phyloP scores from a whole-genome alignment of 2,329 filamentous ascomycete genomes.

The Penicillium sp. region DNA sequence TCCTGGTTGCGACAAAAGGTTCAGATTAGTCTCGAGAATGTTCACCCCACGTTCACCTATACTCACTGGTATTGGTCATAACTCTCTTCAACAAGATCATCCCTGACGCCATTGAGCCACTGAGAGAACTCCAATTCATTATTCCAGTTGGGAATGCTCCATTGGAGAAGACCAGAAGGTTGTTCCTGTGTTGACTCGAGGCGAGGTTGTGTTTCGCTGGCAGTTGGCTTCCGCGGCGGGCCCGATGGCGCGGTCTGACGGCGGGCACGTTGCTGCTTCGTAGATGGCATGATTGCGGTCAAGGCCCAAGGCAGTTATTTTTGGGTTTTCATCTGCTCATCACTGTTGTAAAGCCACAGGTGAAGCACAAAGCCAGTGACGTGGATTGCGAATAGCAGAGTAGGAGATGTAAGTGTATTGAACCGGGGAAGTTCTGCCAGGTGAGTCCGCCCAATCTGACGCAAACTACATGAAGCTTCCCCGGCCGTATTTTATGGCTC shows the following conservation, averaged over 20 bases:
- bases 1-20: slow-evolving; percentile 43
- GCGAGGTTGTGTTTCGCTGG: slow-evolving; percentile 17
- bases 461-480: slow-evolving; percentile 25
- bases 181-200: slow-evolving; percentile 17
- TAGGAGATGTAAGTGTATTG: slow-evolving; percentile 24
- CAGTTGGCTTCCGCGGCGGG: slow-evolving; percentile 29
- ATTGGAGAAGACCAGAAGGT: slow-evolving; percentile 1
- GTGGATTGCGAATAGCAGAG: slow-evolving; percentile 2
- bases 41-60: slow-evolving; percentile 6
- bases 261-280: slow-evolving; percentile 35
- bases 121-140: slow-evolving; percentile 60
- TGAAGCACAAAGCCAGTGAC: not conserved
- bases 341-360: slow-evolving; percentile 1
- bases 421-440: slow-evolving; percentile 37
- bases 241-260: slow-evolving; percentile 40
- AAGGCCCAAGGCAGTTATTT: not conserved
- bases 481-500: not conserved
- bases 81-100: slow-evolving; percentile 74
- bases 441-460: slow-evolving; percentile 29
- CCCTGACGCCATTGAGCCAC: slow-evolving; percentile 62
- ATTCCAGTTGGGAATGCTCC: slow-evolving; percentile 25
- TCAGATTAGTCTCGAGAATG: slow-evolving; percentile 9
- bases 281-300: slow-evolving; percentile 24
- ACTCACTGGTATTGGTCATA: slow-evolving; percentile 80
- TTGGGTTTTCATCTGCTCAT: slow-evolving; percentile 6